A percentile compares a stretch with the other conserved stretches of the same genome.
Conservation (phyloP, 2,329 filamentous ascomycete genomes). For the Ophiocordyceps camponoti-saundersi region DNA sequence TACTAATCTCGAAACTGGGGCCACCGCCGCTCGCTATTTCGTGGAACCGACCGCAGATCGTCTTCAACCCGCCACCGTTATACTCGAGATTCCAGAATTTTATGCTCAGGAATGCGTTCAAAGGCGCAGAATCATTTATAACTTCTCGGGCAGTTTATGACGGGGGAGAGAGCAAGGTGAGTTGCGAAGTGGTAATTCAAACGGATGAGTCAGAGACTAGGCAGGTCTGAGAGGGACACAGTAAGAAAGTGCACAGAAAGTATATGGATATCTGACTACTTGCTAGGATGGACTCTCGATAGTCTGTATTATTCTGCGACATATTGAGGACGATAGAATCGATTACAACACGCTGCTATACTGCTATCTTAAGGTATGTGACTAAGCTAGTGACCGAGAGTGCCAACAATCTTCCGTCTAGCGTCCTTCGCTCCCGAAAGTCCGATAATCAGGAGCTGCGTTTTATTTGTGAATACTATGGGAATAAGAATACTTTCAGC, state of each 20-base stretch:
- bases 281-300: conserved; percentile 47
- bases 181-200: not conserved
- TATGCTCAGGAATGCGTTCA: conserved; percentile 53
- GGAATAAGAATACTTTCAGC: no score
- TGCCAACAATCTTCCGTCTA: no score
- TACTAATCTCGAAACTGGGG: conserved; percentile 48
- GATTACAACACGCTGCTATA: conserved; percentile 51
- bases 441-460: no score
- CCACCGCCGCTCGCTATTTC: conserved; percentile 51
- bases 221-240: no score
- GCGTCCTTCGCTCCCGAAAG: no score
- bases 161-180: conserved; percentile 50
- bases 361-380: conserved; percentile 44
- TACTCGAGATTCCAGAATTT: conserved; percentile 58
- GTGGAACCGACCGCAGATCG: conserved; percentile 52
- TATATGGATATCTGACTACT: no score
- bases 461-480: no score
- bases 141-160: conserved; percentile 52
- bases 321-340: conserved; percentile 47
- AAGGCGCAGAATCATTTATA: conserved; percentile 45
- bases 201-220: no score
- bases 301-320: conserved; percentile 50
- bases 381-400: no score
- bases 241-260: no score
- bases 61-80: conserved; percentile 41